phyloP scores from a whole-genome alignment of 176 grass and related monocot genomes.

The Paspalum notatum region DNA sequence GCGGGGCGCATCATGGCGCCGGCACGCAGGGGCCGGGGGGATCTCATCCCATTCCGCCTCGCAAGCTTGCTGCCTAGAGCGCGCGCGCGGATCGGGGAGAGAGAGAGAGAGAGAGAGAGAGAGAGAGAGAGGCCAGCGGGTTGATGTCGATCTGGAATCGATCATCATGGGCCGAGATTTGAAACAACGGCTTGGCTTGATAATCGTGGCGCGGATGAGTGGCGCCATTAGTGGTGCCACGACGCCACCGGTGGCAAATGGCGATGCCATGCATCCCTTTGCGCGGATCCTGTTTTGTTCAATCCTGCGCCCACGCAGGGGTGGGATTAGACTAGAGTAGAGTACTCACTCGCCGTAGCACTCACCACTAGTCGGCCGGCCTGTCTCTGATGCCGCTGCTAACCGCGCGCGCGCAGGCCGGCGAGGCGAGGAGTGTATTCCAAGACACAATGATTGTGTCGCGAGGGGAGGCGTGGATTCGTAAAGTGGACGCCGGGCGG shows the following conservation, averaged over 20 bases:
- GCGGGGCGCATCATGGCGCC: conserved; percentile 51
- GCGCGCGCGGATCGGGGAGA: background rate
- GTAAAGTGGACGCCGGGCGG: conserved; percentile 51
- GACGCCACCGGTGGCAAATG: no score
- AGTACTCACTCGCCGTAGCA: no score
- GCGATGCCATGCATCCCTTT: background rate
- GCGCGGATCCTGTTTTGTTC: conserved; percentile 46
- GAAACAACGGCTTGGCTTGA: conserved; percentile 23
- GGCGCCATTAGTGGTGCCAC: conserved; percentile 37
- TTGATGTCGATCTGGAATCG: no score
- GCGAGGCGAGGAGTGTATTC: conserved; percentile 74
- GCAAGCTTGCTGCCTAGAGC: background rate
- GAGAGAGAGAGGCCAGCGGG: background rate
- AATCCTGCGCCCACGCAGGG: conserved; percentile 50
- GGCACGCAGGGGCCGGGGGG: conserved; percentile 18
- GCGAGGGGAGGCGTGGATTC: conserved; percentile 89
- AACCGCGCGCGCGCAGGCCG: background rate
- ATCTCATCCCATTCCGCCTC: conserved; percentile 29
- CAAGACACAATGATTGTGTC: conserved; percentile 99
- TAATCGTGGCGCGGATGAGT: conserved; percentile 49
- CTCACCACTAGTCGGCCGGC: no score
- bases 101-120: no score
- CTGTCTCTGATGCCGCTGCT: background rate
- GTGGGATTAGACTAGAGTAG: no score
- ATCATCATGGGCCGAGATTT: conserved; percentile 64